Base-by-base conservation (phyloP, 1,139 yeast species). In the Candida pseudocylindracea region DNA sequence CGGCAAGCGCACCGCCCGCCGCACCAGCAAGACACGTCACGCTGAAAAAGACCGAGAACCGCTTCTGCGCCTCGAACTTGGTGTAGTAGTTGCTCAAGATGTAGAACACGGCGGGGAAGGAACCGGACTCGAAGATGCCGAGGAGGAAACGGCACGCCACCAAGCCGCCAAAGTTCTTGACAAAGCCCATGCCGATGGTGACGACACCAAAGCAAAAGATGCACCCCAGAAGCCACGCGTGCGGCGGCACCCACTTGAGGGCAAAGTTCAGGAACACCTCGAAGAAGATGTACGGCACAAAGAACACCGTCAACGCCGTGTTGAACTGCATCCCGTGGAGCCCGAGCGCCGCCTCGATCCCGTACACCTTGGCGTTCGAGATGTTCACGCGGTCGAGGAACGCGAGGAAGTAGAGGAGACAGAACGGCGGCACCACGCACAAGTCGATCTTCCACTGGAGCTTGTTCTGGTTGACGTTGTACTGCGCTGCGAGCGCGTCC, bases 251-350 rank as follows among this genome's bases (percentile, higher is more conserved):
- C 31, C 36, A 41, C 35, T 42, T 44, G 26, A 45, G 42, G n/a
- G 44, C 29, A 32, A 43, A 36, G 3, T 47, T 41, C 26, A 44
- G 31, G 1, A 47, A 48, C 30, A 44, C 41, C 5, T 44, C 48
- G 38, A 41, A 45, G 26, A 45, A 37, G 12, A 45, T 48, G 32
- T 44, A 45, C 2, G 49, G 48, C 30, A 45, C 42, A 31, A 42
- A 45, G 31, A 45, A 45, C 11, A 45, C 46, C 27, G 42, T 49
- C 39, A 42, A 45, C 50, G 43, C 46, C 37, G 41, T 35, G 38
- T 45, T 50, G 47, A 47, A 45, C 26, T 42, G 37, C 11, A 38
- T 36, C 13, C 46, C 49, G 4, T 36, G 34, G 8, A 46, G 42
- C 4, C 44, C 45, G 31, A 45, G 36, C 28, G 45, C 45, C 2